Percentiles rank a stretch among this genome's conserved stretches.
These are phyloP conservation scores for Salinomyces thailandicus DNA, from an alignment of 2,329 filamentous ascomycete species.

Conservation along the genomic window DNA sequence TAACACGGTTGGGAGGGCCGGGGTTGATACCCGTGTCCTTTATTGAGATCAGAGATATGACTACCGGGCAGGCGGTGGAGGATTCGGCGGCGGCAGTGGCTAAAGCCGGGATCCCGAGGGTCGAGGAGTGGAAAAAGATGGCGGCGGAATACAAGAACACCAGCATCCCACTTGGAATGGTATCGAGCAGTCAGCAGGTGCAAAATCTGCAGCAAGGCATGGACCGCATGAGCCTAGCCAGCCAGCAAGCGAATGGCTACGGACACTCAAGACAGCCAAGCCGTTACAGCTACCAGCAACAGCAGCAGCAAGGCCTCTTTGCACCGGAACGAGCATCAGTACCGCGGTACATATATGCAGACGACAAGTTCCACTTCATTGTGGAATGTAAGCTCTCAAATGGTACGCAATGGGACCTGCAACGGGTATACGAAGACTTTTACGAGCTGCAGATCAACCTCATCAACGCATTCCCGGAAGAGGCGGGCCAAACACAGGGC, in stretches of 20 bases:
- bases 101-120: conserved; percentile 80
- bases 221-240: conserved; percentile 67
- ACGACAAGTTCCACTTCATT: conserved; percentile 98
- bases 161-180: conserved; percentile 86
- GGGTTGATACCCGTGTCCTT: conserved; percentile 94
- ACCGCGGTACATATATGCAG: conserved; percentile 86
- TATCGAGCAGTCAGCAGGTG: conserved; percentile 39
- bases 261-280: conserved; percentile 24
- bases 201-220: conserved; percentile 43
- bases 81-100: conserved; percentile 79
- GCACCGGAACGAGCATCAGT: conserved; percentile 77
- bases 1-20: conserved; percentile 87
- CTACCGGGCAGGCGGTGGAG: conserved; percentile 66
- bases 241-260: conserved; percentile 21
- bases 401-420: conserved; percentile 83
- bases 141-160: conserved; percentile 98
- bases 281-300: conserved; percentile 29
- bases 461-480: conserved; percentile 79
- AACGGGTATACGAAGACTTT: conserved; percentile 94
- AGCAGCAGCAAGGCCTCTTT: conserved; percentile 39
- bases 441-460: conserved; percentile 97
- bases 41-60: conserved; percentile 92
- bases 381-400: conserved; percentile 88
- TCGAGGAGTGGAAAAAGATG: conserved; percentile 99
- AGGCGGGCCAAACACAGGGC: conserved; percentile 73